phyloP scores from a whole-genome alignment of 2,329 filamentous ascomycete genomes.

The Penicillium sp. region DNA sequence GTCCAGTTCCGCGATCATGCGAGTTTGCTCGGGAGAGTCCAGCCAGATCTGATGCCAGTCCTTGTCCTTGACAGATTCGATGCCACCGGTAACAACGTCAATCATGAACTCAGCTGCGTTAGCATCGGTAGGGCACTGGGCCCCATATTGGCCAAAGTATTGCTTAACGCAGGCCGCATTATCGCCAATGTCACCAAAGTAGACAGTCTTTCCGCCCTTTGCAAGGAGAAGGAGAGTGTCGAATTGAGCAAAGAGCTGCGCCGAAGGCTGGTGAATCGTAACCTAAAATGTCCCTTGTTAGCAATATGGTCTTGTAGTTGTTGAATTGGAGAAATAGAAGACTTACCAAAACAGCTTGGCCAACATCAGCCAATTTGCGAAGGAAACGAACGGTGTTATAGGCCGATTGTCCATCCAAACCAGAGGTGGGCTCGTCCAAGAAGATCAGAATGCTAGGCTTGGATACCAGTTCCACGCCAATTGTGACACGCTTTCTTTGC shows the following conservation, averaged over 20 bases:
- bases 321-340: neutral
- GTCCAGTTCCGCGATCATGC: conserved; percentile 5
- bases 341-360: conserved; percentile 57
- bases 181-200: conserved; percentile 64
- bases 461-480: conserved; percentile 66
- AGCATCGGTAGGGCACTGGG: conserved; percentile 28
- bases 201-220: conserved; percentile 63
- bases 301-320: neutral
- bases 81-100: conserved; percentile 57
- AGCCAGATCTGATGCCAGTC: conserved; percentile 11
- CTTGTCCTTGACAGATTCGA: conserved; percentile 11
- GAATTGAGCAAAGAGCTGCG: conserved; percentile 63
- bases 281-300: conserved; percentile 35
- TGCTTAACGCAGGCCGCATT: conserved; percentile 59
- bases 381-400: conserved; percentile 63
- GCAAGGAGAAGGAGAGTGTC: conserved; percentile 65
- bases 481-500: conserved; percentile 65
- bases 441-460: conserved; percentile 65
- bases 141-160: conserved; percentile 64
- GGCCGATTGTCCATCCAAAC: conserved; percentile 63
- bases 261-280: conserved; percentile 67
- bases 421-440: conserved; percentile 66
- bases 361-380: conserved; percentile 59
- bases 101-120: conserved; percentile 25
- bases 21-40: conserved; percentile 3